Evolutionary conservation across 805 yeast species (phyloP), one percentile per base, ranked within the genome.

Genomic region (Candida tallmaniae): DNA sequence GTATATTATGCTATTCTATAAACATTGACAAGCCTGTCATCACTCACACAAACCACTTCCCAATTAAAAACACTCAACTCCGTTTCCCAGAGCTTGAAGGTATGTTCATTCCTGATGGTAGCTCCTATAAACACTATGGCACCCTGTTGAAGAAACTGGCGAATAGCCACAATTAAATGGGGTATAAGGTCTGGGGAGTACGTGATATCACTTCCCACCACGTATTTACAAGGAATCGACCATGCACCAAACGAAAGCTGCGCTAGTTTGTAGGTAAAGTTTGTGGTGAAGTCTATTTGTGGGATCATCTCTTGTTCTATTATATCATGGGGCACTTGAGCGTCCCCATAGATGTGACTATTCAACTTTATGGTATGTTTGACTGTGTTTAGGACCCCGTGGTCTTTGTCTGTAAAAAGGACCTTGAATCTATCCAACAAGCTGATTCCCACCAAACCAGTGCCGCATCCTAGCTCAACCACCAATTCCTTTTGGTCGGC

Each of bases 201-300:
- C 0, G 96, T 86, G 10, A 89, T 86, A 56, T 89, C 97, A 0
- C 96, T 93, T 0, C 89, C 96, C 3, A 86, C 50, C 0, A 87
- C 60, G 1, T 79, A 54, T 46, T 80, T 78, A 20, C 32, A 28
- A 19, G 17, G 22, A 3, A 49, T 47, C 4, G 47, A 35, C 24
- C 60, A 60, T 4, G 54, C 36, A 73, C 95, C 88, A 80, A 85
- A 73, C 5, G 78, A 45, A 23, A 72, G 57, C 26, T 64, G 73
- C 26, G 65, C 11, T 7, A 34, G 28, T 28, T 34, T 29, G 16
- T 16, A 9, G 15, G 28, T 19, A 19, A n/a, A 9, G 8, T 14
- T n/a, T 6, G 6, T n/a, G 13, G 13, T 27, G 6, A 6, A 6
- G 2, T 30, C 37, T 8, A 23, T 13, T 17, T 18, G 15, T 12